phyloP scores from a whole-genome alignment of 2,329 filamentous ascomycete genomes.

The Trichoderma guizhouense region DNA sequence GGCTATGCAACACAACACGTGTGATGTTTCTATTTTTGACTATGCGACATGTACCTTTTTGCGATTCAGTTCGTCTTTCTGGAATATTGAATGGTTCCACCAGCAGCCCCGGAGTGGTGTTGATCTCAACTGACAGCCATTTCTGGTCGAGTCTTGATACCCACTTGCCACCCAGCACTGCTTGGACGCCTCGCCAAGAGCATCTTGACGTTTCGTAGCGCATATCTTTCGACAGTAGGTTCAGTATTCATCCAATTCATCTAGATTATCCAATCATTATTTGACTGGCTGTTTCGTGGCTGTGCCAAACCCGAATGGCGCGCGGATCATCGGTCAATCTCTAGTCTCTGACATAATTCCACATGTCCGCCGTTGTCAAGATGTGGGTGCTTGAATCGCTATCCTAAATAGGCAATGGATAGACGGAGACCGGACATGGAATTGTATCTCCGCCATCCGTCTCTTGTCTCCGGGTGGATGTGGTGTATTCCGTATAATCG shows the following conservation, averaged over 20 bases:
- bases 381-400: conserved; percentile 1
- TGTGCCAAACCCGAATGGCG: not conserved
- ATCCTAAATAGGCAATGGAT: not conserved
- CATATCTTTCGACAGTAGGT: not conserved
- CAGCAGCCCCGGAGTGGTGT: not conserved
- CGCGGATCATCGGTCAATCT: not conserved
- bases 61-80: not conserved
- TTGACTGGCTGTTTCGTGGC: not conserved
- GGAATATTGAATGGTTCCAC: not conserved
- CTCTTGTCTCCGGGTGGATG: not conserved
- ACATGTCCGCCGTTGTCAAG: not conserved
- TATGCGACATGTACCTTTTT: not conserved
- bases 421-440: not conserved
- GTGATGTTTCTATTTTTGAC: conserved; percentile 13
- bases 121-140: not conserved
- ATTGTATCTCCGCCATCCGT: not conserved
- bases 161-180: not conserved
- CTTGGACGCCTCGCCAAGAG: not conserved
- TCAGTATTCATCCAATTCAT: not conserved
- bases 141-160: not conserved
- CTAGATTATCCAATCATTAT: not conserved
- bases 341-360: conserved; percentile 1
- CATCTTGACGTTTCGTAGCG: not conserved
- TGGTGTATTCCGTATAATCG: not conserved
- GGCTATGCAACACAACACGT: not conserved